Evolutionary conservation across 768 basidiomycete genomes (phyloP).

Genomic region (Boletus insuetus): DNA sequence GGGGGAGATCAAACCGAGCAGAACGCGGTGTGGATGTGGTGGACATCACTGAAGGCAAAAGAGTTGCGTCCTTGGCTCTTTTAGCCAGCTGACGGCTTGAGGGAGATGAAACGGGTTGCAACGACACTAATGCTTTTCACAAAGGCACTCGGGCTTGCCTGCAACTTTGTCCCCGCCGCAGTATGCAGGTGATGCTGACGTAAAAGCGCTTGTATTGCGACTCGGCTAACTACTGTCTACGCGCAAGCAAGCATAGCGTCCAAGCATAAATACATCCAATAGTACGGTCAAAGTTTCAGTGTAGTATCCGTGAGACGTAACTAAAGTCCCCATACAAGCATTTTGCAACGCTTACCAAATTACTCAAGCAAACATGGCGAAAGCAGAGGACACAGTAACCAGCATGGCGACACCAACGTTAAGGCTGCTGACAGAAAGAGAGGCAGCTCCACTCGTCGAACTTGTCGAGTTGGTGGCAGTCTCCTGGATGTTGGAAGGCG

Average conservation of each 20-base stretch:
- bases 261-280: not conserved
- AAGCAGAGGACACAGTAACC: slow-evolving; percentile 33
- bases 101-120: not conserved
- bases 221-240: not conserved
- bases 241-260: not conserved
- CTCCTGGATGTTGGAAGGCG: slow-evolving; percentile 26
- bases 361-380: slow-evolving; percentile 34
- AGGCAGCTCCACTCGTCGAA: slow-evolving; percentile 18
- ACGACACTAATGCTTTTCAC: not conserved
- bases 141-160: not conserved
- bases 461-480: slow-evolving; percentile 21
- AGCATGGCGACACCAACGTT: slow-evolving; percentile 28
- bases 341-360: not conserved
- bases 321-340: not conserved
- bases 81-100: not conserved
- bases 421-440: slow-evolving; percentile 22
- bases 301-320: not conserved
- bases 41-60: slow-evolving; percentile 24
- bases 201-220: slow-evolving; percentile 4
- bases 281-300: not conserved
- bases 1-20: slow-evolving; percentile 38
- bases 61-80: not conserved
- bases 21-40: slow-evolving; percentile 28
- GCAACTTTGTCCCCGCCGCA: not conserved
- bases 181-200: slow-evolving; percentile 17